Evolutionary conservation across 2,329 filamentous ascomycete species (phyloP), one percentile per base, ranked within the genome.

Genomic region (Fusarium tupiense): DNA sequence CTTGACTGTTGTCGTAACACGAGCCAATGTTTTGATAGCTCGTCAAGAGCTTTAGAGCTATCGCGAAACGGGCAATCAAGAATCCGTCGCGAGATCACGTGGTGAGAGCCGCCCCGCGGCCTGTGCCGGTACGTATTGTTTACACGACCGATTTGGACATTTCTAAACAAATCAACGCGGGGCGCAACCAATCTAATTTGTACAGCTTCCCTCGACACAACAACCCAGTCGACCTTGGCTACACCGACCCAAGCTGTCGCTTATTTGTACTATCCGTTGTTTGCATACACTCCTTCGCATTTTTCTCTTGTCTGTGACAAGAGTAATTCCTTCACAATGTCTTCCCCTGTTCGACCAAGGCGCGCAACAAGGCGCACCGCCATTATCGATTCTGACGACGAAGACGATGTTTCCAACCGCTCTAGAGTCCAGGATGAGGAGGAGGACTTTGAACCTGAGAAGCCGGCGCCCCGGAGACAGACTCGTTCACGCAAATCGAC

Each of bases 311-410:
- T 73, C 61, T 58, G 69, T 62, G 68, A 65, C 60, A 47, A 64
- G 62, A 43, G 43, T 46, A 49, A 44, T 24, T 29, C 52, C 69
- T 61, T 50, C 61, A 75, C 56, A 73, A 83, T 83, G 81, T 81
- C 81, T 35, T 76, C 79, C 44, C 78, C 81, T 52, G 81, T 84
- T 61, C 83, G 84, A 64, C 80, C 82, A 61, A 78, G 84, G 78
- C 83, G 83, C 80, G 82, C 85, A 43, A 83, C 92, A 60, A 90
- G 94, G 80, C 91, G 92, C 77, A 93, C 91, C 77, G 90, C 92
- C 58, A 88, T 97, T 54, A 85, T 95, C 68, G 94, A 97, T 74
- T 94, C 91, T 14, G 94, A 96, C 47, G 94, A 97, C 67, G 93
- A 94, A 64, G 90, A 93, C 73, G 86, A 90, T 62, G 83, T 87